phyloP scores from a whole-genome alignment of 345 rosid species.

The Limnanthes douglasii region DNA sequence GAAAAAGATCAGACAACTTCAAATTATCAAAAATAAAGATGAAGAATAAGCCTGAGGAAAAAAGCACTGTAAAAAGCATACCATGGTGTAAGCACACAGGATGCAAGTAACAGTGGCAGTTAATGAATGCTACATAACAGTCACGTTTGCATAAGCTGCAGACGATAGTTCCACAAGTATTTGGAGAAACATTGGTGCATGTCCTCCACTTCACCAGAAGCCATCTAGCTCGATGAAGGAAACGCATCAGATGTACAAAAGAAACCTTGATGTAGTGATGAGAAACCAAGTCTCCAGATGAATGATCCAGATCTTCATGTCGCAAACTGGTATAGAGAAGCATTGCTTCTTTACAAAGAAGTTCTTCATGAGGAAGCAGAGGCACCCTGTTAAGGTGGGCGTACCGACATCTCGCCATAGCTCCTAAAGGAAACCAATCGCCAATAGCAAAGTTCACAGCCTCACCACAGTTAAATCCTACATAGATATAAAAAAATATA shows the following conservation, averaged over 20 bases:
- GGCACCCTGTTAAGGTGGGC: constrained; percentile 84
- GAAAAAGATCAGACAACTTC: constrained; percentile 11
- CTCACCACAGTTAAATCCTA: constrained; percentile 99
- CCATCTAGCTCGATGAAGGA: constrained; percentile 81
- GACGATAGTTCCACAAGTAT: constrained; percentile 44
- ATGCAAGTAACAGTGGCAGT: constrained; percentile 54
- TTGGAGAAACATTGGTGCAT: constrained; percentile 35
- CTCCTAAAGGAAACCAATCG: constrained; percentile 95
- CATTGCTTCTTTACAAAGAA: constrained; percentile 95
- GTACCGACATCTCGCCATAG: constrained; percentile 86
- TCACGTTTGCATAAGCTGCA: constrained; percentile 92
- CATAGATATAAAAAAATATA: constrained; percentile 10
- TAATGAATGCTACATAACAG: constrained; percentile 72
- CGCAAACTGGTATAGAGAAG: constrained; percentile 32
- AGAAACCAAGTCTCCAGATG: constrained; percentile 39
- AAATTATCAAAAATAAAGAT: background rate
- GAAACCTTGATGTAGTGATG: constrained; percentile 40
- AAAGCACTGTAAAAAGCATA: constrained; percentile 15
- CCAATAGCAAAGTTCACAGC: constrained; percentile 98
- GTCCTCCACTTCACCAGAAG: constrained; percentile 46
- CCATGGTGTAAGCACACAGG: constrained; percentile 83
- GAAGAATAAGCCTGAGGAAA: background rate
- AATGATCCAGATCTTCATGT: constrained; percentile 41
- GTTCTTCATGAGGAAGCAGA: constrained; percentile 94
- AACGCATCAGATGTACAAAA: constrained; percentile 70